These are phyloP conservation scores for Pseudopyrenochaeta lycopersici DNA, from an alignment of 2,329 filamentous ascomycete species.

Conservation along the genomic window DNA sequence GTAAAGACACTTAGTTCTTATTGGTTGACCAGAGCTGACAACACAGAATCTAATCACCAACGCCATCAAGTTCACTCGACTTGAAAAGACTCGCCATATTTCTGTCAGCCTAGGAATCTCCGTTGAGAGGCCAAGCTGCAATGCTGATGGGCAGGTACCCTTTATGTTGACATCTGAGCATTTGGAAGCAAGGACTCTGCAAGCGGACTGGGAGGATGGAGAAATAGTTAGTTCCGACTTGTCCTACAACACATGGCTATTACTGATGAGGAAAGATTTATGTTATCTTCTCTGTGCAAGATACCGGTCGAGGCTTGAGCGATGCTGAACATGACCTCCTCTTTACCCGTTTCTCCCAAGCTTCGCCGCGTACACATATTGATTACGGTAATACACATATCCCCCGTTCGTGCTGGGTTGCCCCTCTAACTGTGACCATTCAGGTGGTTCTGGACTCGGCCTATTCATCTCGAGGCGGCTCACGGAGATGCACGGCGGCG, in stretches of 20 bases:
- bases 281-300: slow-evolving; percentile 47
- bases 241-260: too few species aligned
- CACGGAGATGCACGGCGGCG: slow-evolving; percentile 42
- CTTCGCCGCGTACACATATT: slow-evolving; percentile 45
- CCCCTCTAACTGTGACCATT: too few species aligned
- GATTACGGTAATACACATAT: slow-evolving; percentile 36
- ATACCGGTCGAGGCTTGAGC: slow-evolving; percentile 52
- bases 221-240: slow-evolving; percentile 18
- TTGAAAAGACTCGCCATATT: slow-evolving; percentile 46
- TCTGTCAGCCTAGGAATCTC: slow-evolving; percentile 47
- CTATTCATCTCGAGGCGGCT: slow-evolving; percentile 42
- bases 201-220: slow-evolving; percentile 47
- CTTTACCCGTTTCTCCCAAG: slow-evolving; percentile 44
- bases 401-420: too few species aligned
- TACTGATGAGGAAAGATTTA: slow-evolving; percentile 20
- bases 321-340: slow-evolving; percentile 47
- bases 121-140: slow-evolving; percentile 39
- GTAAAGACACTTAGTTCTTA: too few species aligned
- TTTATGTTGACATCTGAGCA: slow-evolving; percentile 19
- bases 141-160: slow-evolving; percentile 32
- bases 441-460: slow-evolving; percentile 40
- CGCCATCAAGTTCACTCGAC: slow-evolving; percentile 56
- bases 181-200: slow-evolving; percentile 21
- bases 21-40: too few species aligned
- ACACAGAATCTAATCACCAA: slow-evolving; percentile 51